Evolutionary conservation across 2,329 filamentous ascomycete species (phyloP).

Genomic region (Albifimbria verrucaria): DNA sequence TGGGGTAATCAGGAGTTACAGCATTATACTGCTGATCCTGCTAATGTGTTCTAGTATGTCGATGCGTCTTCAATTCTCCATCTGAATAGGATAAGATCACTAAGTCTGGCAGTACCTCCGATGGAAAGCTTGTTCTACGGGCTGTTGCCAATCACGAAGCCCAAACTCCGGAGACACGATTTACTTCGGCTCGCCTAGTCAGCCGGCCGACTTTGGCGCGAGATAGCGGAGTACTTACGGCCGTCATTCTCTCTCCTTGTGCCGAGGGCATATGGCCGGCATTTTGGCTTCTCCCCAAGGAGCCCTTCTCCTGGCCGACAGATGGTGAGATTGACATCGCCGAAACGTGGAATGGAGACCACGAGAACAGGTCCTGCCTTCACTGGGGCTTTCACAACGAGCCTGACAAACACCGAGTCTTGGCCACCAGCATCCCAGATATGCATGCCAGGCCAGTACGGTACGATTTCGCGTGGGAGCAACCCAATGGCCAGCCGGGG

Average conservation of each 20-base stretch:
- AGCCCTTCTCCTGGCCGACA: constrained; percentile 56
- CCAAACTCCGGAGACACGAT: constrained; percentile 36
- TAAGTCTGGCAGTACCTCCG: constrained; percentile 32
- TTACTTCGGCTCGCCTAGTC: constrained; percentile 54
- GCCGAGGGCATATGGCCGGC: constrained; percentile 59
- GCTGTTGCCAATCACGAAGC: constrained; percentile 38
- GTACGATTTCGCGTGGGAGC: constrained; percentile 56
- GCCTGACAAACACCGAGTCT: constrained; percentile 53
- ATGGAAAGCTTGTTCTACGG: constrained; percentile 49
- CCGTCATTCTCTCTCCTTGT: constrained; percentile 48
- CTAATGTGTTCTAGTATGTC: constrained; percentile 50
- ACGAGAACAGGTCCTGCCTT: constrained; percentile 52
- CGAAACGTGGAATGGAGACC: constrained; percentile 59
- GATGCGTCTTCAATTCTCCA: not conserved
- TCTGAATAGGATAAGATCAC: not conserved
- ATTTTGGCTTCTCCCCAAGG: constrained; percentile 56
- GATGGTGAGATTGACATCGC: constrained; percentile 61
- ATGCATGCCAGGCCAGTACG: constrained; percentile 44
- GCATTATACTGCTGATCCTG: constrained; percentile 47
- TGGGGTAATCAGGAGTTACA: constrained; percentile 62
- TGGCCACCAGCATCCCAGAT: constrained; percentile 46
- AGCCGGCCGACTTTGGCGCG: constrained; percentile 48
- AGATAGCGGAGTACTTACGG: constrained; percentile 49
- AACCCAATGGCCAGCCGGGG: constrained; percentile 37
- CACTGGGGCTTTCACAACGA: constrained; percentile 59